These are phyloP conservation scores for Aspergillus fumigatus DNA, from an alignment of 2,329 filamentous ascomycete genomes.

Conservation along the genomic window DNA sequence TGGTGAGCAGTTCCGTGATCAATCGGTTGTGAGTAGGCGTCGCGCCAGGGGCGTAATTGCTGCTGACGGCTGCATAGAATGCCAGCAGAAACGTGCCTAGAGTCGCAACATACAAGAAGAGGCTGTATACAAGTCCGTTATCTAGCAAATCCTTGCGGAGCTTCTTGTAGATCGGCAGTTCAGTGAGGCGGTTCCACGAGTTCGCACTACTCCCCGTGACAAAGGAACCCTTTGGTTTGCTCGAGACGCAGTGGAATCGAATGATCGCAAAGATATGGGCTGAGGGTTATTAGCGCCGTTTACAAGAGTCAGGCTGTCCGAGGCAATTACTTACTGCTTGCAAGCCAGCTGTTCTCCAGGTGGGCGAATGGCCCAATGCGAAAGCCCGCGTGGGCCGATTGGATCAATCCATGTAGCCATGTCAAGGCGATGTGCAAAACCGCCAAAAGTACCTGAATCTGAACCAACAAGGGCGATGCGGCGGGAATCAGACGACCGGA, in stretches of 20 bases:
- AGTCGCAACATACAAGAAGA: constrained; percentile 10
- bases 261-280: constrained; percentile 19
- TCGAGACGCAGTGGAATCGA: constrained; percentile 20
- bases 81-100: neutral
- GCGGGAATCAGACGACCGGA: constrained; percentile 13
- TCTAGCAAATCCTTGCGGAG: constrained; percentile 13
- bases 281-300: neutral
- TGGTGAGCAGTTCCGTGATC: constrained; percentile 4
- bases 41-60: neutral
- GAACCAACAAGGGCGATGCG: constrained; percentile 3
- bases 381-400: constrained; percentile 18
- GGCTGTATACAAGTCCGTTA: constrained; percentile 16
- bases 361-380: constrained; percentile 20
- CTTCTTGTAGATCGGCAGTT: constrained; percentile 3
- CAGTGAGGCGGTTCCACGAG: constrained; percentile 15
- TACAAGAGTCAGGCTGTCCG: neutral
- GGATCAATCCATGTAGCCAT: constrained; percentile 20
- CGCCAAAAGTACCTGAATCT: constrained; percentile 13
- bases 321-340: constrained; percentile 15
- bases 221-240: constrained; percentile 25
- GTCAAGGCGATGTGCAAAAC: constrained; percentile 8
- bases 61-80: neutral
- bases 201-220: constrained; percentile 27
- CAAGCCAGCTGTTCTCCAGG: constrained; percentile 26
- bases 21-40: neutral